phyloP scores from a whole-genome alignment of 805 yeast species.

The Nakazawaea peltata region DNA sequence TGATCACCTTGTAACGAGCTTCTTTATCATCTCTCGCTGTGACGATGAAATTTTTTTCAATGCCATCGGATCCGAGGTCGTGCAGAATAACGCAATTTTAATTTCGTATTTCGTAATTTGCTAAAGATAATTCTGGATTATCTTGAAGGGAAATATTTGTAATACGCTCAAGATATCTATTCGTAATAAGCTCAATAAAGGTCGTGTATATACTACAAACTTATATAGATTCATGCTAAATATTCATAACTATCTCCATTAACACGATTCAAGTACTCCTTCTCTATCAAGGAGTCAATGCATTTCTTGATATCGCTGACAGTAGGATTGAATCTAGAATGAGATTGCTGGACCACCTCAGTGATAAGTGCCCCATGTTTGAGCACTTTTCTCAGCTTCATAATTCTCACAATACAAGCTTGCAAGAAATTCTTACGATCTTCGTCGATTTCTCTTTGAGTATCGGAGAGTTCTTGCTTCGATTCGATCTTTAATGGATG shows the following conservation, averaged over 20 bases:
- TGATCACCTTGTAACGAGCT: too few species aligned
- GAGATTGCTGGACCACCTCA: conserved; percentile 81
- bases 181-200: too few species aligned
- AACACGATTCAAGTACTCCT: conserved; percentile 74
- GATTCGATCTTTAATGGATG: conserved; percentile 38
- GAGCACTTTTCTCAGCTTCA: conserved; percentile 84
- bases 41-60: too few species aligned
- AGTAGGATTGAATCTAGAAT: conserved; percentile 72
- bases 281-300: conserved; percentile 77
- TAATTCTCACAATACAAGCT: conserved; percentile 92
- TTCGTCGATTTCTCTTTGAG: conserved; percentile 76
- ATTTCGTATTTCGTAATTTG: too few species aligned
- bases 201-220: too few species aligned
- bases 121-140: too few species aligned
- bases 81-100: too few species aligned
- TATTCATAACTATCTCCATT: conserved; percentile 72
- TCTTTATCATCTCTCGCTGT: too few species aligned
- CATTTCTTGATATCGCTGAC: conserved; percentile 82
- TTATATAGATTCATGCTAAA: conserved; percentile 51
- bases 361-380: conserved; percentile 75
- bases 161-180: too few species aligned
- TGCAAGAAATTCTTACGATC: conserved; percentile 63
- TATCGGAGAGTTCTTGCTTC: conserved; percentile 62
- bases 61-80: too few species aligned
- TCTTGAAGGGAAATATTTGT: too few species aligned